phyloP scores from a whole-genome alignment of 768 basidiomycete species.

The Mrakia blollopis region DNA sequence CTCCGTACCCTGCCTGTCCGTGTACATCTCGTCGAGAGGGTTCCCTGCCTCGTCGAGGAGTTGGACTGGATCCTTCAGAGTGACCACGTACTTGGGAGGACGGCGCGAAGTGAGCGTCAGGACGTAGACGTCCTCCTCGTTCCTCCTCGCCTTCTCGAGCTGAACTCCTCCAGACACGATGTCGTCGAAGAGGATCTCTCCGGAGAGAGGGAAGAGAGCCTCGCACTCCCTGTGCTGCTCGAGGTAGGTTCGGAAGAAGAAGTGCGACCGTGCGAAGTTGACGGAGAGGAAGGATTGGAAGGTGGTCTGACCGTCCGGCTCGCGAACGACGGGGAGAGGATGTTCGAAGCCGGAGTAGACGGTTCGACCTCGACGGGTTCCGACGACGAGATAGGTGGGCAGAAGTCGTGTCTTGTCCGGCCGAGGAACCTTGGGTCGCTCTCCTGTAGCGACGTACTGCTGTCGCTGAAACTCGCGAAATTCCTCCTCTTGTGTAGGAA shows the following conservation, averaged over 20 bases:
- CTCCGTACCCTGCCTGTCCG: conserved; percentile 1
- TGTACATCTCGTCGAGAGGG: not conserved
- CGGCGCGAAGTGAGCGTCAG: conserved; percentile 15
- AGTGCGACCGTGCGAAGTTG: not conserved
- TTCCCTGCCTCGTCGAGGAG: conserved; percentile 2
- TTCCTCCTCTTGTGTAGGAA: not conserved
- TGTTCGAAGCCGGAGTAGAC: not conserved
- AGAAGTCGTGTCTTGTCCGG: not conserved
- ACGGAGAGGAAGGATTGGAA: not conserved
- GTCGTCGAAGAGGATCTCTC: conserved; percentile 14
- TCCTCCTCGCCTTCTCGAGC: not conserved
- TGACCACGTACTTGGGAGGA: conserved; percentile 13
- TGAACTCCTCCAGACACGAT: not conserved
- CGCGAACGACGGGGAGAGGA: not conserved
- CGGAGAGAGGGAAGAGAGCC: conserved; percentile 7
- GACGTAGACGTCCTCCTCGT: not conserved
- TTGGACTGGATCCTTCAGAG: not conserved
- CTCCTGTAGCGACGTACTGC: not conserved
- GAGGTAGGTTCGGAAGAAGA: conserved; percentile 9
- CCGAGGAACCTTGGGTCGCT: not conserved
- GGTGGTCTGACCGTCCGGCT: not conserved
- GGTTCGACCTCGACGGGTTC: conserved; percentile 1
- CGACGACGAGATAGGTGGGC: not conserved
- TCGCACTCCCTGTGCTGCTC: conserved; percentile 14
- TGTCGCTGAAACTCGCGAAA: not conserved